phyloP scores from a whole-genome alignment of 176 grass and related monocot species.

The Bonia amplexicaulis region DNA sequence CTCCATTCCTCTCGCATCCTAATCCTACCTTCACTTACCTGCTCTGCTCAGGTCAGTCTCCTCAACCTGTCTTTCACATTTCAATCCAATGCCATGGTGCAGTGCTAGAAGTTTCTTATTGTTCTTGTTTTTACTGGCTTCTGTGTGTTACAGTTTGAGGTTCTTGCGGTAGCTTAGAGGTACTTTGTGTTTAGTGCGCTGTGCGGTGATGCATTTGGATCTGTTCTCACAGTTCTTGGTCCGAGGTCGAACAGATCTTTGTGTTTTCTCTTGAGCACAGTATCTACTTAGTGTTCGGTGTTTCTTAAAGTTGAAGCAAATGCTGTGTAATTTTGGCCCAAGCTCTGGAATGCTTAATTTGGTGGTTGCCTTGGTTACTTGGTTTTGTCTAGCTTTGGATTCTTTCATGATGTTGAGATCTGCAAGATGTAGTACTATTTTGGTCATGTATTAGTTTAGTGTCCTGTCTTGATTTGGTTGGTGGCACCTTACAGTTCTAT shows the following conservation, averaged over 20 bases:
- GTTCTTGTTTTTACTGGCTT: background rate
- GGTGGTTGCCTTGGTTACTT: background rate
- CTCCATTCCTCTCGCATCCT: slow-evolving; percentile 9
- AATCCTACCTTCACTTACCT: background rate
- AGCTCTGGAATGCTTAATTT: background rate
- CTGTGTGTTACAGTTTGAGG: background rate
- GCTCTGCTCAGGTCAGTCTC: slow-evolving; percentile 58
- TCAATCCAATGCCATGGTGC: background rate
- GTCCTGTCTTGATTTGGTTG: slow-evolving; percentile 24
- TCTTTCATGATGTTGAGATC: slow-evolving; percentile 25
- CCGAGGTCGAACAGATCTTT: slow-evolving; percentile 35
- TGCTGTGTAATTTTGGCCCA: background rate
- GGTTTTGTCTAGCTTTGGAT: background rate
- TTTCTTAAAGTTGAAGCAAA: slow-evolving; percentile 39
- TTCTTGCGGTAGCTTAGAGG: background rate
- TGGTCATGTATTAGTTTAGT: slow-evolving; percentile 2
- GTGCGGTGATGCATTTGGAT: slow-evolving; percentile 34
- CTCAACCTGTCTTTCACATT: background rate
- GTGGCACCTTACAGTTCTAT: slow-evolving; percentile 24
- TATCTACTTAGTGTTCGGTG: slow-evolving; percentile 5
- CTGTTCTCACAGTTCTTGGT: slow-evolving; percentile 26
- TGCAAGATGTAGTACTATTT: background rate
- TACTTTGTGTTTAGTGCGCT: background rate
- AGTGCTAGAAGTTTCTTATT: background rate
- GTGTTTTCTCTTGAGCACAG: background rate